A percentile compares a stretch with the other conserved stretches of the same genome.
phyloP scores from a whole-genome alignment of 2,329 filamentous ascomycete species.

The Apiospora kogelbergensis region DNA sequence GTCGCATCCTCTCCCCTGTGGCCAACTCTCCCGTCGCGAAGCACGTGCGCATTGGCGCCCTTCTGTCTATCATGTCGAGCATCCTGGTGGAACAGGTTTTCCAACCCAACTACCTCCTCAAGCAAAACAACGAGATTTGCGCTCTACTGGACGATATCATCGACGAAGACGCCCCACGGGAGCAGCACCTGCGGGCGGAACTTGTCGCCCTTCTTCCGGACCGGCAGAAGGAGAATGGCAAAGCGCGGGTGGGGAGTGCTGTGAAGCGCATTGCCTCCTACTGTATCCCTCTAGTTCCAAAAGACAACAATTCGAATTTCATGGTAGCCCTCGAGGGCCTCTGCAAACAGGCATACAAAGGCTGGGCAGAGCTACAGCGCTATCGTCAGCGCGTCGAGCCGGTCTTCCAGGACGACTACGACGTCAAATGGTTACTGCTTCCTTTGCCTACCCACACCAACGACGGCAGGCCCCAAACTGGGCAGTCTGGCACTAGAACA shows the following conservation, averaged over 20 bases:
- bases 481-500: neutral
- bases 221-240: too few species aligned
- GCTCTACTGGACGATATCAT: neutral
- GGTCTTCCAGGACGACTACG: too few species aligned
- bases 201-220: too few species aligned
- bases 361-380: too few species aligned
- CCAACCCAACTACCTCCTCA: conserved; percentile 6
- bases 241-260: too few species aligned
- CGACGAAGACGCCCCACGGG: neutral
- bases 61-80: neutral
- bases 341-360: too few species aligned
- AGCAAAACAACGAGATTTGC: conserved; percentile 5
- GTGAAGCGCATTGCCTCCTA: too few species aligned
- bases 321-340: neutral
- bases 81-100: conserved; percentile 1
- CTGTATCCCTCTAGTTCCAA: too few species aligned
- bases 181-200: too few species aligned
- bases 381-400: too few species aligned
- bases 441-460: neutral
- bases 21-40: neutral
- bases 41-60: neutral
- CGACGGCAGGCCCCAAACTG: neutral
- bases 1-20: neutral
- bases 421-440: too few species aligned
- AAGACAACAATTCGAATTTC: neutral